These are phyloP conservation scores for Silene noctiflora DNA, from an alignment of 179 eudicot species.

Conservation along the genomic window DNA sequence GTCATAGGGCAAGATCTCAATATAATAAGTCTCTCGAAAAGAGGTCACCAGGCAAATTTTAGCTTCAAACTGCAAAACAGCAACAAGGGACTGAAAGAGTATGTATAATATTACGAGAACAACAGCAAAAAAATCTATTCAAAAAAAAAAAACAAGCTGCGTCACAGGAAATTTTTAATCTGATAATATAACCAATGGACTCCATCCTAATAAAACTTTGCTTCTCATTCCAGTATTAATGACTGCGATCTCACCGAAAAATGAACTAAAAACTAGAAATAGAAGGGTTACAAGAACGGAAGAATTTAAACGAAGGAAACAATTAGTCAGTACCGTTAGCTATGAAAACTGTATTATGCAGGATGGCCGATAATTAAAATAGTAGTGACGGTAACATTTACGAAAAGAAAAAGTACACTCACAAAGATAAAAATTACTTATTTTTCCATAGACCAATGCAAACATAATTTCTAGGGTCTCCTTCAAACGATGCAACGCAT, in stretches of 20 bases:
- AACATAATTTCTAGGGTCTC: not conserved
- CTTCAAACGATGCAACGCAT: not conserved
- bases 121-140: not conserved
- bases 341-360: too few species aligned
- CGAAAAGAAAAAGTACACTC: too few species aligned
- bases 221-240: too few species aligned
- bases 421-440: too few species aligned
- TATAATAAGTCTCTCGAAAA: conserved; percentile 65
- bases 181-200: not conserved
- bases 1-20: conserved; percentile 68
- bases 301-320: too few species aligned
- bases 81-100: not conserved
- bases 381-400: too few species aligned
- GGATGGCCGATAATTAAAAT: too few species aligned
- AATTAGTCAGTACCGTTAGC: too few species aligned
- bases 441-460: too few species aligned
- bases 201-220: not conserved
- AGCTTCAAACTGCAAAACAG: conserved; percentile 47
- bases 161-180: not conserved
- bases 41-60: conserved; percentile 71
- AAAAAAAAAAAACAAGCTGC: not conserved
- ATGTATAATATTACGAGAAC: not conserved
- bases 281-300: too few species aligned
- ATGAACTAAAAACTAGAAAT: too few species aligned
- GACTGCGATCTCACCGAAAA: too few species aligned